Conservation (phyloP, 257 asterid genomes). For the Petrea volubilis region DNA sequence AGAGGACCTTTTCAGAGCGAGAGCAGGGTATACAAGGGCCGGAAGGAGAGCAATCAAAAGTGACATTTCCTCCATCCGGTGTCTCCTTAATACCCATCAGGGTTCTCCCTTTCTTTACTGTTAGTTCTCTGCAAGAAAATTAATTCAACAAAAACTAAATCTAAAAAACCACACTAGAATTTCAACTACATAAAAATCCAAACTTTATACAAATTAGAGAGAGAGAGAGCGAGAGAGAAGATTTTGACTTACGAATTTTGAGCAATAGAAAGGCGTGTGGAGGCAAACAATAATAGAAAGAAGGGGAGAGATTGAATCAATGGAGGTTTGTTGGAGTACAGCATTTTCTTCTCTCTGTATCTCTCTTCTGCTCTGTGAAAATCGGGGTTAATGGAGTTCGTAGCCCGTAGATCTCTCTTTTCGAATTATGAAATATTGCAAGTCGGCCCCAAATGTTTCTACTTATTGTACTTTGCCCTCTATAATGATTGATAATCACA, state of each 20-base stretch:
- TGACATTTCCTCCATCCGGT: slow-evolving; percentile 76
- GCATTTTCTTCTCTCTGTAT: slow-evolving; percentile 36
- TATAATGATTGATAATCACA: not conserved
- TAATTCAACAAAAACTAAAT: slow-evolving; percentile 4
- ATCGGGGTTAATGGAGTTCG: slow-evolving; percentile 14
- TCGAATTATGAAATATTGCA: slow-evolving; percentile 24
- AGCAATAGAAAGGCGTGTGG: slow-evolving; percentile 28
- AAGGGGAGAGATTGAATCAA: slow-evolving; percentile 23
- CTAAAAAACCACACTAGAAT: slow-evolving; percentile 10
- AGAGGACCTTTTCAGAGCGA: slow-evolving; percentile 77
- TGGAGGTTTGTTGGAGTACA: slow-evolving; percentile 26
- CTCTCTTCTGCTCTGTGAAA: slow-evolving; percentile 22
- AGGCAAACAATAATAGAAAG: slow-evolving; percentile 18
- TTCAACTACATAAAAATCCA: slow-evolving; percentile 10
- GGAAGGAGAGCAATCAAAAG: slow-evolving; percentile 92
- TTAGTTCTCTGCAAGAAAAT: slow-evolving; percentile 35
- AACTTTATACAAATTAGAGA: slow-evolving; percentile 4
- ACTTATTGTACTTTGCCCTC: slow-evolving; percentile 22
- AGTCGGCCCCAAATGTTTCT: slow-evolving; percentile 5
- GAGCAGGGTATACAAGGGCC: slow-evolving; percentile 95
- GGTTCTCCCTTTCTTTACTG: slow-evolving; percentile 41
- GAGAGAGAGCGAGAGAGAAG: no score
- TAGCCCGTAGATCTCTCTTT: slow-evolving; percentile 29
- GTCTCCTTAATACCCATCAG: slow-evolving; percentile 79
- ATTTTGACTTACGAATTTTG: slow-evolving; percentile 43